Conservation (phyloP, 805 yeast species). For the Hanseniaspora thailandica region DNA sequence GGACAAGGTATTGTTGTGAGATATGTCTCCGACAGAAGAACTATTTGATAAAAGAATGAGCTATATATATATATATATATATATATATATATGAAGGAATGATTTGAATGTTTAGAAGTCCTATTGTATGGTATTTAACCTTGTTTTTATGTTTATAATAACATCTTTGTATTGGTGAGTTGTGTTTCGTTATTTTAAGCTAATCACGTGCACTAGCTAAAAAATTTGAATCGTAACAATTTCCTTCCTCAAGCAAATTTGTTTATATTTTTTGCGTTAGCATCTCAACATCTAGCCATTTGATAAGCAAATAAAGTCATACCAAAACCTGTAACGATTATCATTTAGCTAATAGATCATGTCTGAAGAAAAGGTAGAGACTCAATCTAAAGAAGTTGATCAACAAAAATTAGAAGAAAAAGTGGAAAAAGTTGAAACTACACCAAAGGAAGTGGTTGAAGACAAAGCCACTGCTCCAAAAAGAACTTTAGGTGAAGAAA, state of each 20-base stretch:
- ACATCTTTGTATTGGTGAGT: no score
- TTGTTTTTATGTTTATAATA: no score
- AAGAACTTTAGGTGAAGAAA: neutral
- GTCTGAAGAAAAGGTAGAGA: neutral
- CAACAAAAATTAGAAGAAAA: neutral
- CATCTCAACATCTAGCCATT: no score
- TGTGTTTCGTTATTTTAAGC: no score
- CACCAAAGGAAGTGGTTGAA: neutral
- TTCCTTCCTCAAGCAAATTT: no score
- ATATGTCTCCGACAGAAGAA: constrained; percentile 73
- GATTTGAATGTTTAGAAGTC: no score
- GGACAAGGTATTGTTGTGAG: constrained; percentile 87
- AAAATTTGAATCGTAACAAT: no score
- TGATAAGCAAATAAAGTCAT: no score
- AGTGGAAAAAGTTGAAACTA: neutral
- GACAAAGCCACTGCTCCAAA: neutral
- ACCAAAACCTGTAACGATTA: no score
- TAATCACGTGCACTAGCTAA: no score
- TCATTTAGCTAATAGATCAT: neutral
- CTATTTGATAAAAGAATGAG: constrained; percentile 35
- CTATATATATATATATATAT: neutral
- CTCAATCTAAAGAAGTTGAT: neutral
- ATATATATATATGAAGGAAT: neutral
- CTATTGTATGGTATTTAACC: no score
- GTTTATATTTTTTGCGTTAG: neutral